Base-by-base conservation (phyloP, 108 stramenopile genomes). In the Skeletonema tropicum region DNA sequence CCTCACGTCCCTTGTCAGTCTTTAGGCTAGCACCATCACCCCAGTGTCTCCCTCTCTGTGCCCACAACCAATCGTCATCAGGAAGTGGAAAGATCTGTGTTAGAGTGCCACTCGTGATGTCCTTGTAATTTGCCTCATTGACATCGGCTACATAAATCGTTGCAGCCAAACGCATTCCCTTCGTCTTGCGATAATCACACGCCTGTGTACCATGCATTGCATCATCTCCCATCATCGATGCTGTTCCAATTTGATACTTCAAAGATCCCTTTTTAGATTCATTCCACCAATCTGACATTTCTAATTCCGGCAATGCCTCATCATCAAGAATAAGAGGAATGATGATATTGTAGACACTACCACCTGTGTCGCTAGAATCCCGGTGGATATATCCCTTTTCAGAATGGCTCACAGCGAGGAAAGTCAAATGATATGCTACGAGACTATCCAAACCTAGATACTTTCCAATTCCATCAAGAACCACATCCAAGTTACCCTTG, bases 71-170 rank as follows among this genome's bases (percentile, higher is more conserved):
- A 15, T 57, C 68, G 0, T 68, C 29, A 68, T 83, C 77, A 17
- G 73, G 55, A 66, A 68, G 57, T 3, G 82, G 82, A 57, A 79
- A 83, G 39, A 83, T 75, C 41, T 83, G 82, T 26, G 82, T 83
- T 33, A 81, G 57, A 4, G 77, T 79, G 29, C 68, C 45, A 11
- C 12, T 41, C 14, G 77, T 26, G 46, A 83, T 79, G 5, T 52
- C 39, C 17, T 86, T 62, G 8, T 86, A 80, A 59, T 86, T 89
- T 8, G 69, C 64, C 15, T 81, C 70, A 41, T 85, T 82, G 42
- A 89, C 79, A 58, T 91, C 90, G 19, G 87, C 90, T 26, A 91
- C 79, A 63, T 89, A 91, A 29, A 91, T 69, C 0, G 86, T 87
- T 12, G 87, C 83, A 14, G 85, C 85, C 69, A 91, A 29, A 14